phyloP scores from a whole-genome alignment of 1,284 basidiomycete species.

The Rugosomyces carneus region DNA sequence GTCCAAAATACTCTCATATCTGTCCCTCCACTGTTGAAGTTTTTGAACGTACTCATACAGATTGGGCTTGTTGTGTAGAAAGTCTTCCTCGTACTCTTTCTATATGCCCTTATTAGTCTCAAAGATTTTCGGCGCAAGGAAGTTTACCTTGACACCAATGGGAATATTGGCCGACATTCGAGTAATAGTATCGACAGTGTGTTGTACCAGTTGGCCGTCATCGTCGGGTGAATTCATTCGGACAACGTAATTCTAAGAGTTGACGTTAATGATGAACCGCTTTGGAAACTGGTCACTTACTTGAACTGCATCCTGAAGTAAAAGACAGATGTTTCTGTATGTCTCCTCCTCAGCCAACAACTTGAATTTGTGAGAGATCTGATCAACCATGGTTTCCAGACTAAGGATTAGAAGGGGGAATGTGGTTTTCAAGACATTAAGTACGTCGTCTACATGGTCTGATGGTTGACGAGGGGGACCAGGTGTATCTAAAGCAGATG shows the following conservation, averaged over 20 bases:
- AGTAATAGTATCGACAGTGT: conserved; percentile 56
- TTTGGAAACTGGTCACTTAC: conserved; percentile 29
- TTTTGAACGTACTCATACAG: conserved; percentile 87
- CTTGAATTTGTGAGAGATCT: conserved; percentile 91
- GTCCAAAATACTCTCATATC: conserved; percentile 85
- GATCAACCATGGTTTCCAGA: conserved; percentile 97
- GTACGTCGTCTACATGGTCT: conserved; percentile 93
- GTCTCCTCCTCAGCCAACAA: conserved; percentile 90
- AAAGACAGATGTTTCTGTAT: conserved; percentile 85
- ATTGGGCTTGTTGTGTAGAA: conserved; percentile 76
- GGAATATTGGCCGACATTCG: conserved; percentile 72
- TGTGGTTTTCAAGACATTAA: conserved; percentile 92
- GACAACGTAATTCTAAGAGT: conserved; percentile 51
- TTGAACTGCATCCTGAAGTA: conserved; percentile 70
- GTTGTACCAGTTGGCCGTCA: conserved; percentile 64
- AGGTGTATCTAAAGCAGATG: conserved; percentile 23
- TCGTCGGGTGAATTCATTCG: conserved; percentile 68
- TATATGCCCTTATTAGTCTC: conserved; percentile 26
- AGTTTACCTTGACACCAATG: conserved; percentile 58
- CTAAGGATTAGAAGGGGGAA: conserved; percentile 94
- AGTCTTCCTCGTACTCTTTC: conserved; percentile 92
- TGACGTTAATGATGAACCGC: conserved; percentile 2
- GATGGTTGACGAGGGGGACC: conserved; percentile 65
- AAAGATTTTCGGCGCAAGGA: background rate
- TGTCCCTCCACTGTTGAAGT: conserved; percentile 91